Base-by-base conservation (phyloP, 2,329 filamentous ascomycete species). In the Huntiella decipiens region DNA sequence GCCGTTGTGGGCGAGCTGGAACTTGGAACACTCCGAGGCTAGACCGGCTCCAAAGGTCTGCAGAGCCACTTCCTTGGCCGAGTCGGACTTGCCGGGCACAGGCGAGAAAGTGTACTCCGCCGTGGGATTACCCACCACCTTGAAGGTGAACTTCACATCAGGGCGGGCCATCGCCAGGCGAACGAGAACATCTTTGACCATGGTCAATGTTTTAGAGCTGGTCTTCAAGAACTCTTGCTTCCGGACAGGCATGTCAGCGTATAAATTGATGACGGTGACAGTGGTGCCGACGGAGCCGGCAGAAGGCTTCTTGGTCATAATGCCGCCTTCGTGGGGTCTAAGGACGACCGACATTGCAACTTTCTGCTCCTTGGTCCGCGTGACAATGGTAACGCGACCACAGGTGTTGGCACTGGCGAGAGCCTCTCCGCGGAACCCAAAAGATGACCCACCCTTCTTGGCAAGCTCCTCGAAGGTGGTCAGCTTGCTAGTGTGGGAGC, bases 361-460 rank as follows among this genome's bases (percentile, higher is more conserved):
- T 1, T 67, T 58, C 50, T 85, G 79, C 2, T 66, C 66, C 31
- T 70, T 63, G 2, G 74, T 73, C 51, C 73, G 71, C 3, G 82
- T 86, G 11, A 67, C 79, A 43, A 86, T 62, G 5, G 61, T 63
- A 38, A 86, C 61, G 3, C 66, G 64, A 34, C 73, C 74, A 48
- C 83, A 56, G 37, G 70, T 66, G 49, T 73, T 77, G 49, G 70
- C 67, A 57, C 74, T 77, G 35, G 80, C 78, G 50, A 88, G 62
- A 12, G 81, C 81, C 55, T 84, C 74, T 15, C 82, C 82, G 33
- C 82, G 72, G 55, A 87, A 88, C 2, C 82, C 82, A n/a, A 87
- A 66, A 31, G 69, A 77, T 38, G 62, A 64, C 1, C 71, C 68
- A 5, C 71, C 74, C 15, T 77, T 61, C 1, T 55, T 57, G 43